phyloP scores from a whole-genome alignment of 2,329 filamentous ascomycete species.

The Trichoderma polysporum region DNA sequence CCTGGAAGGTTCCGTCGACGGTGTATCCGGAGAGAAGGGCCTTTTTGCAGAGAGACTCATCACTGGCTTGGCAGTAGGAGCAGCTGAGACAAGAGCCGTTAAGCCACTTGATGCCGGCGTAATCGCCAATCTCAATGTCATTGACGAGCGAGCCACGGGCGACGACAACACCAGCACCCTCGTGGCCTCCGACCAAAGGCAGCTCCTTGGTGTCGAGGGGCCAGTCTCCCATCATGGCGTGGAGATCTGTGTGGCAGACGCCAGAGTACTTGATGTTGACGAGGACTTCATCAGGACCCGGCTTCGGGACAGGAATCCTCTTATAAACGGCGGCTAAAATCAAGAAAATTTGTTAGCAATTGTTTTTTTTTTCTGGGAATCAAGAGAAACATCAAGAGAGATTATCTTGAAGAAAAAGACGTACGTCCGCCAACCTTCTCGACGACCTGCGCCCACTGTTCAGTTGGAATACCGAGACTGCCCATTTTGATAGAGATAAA shows the following conservation, averaged over 20 bases:
- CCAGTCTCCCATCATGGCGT: conserved; percentile 87
- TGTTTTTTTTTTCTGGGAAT: conserved; percentile 1
- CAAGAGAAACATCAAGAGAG: background rate
- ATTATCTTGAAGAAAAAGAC: conserved; percentile 30
- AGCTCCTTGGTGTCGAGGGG: conserved; percentile 74
- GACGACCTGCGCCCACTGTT: conserved; percentile 90
- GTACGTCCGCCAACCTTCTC: conserved; percentile 74
- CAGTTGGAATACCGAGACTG: conserved; percentile 60
- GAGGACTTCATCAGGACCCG: conserved; percentile 86
- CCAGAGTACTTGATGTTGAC: conserved; percentile 88
- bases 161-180: conserved; percentile 80
- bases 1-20: conserved; percentile 89
- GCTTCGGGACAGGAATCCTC: conserved; percentile 77
- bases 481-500: conserved; percentile 20
- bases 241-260: conserved; percentile 84
- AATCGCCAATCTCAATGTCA: conserved; percentile 78
- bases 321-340: conserved; percentile 64
- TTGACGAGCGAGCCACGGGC: conserved; percentile 73
- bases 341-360: background rate
- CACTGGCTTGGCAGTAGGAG: conserved; percentile 75
- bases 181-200: conserved; percentile 79
- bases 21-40: conserved; percentile 84
- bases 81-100: conserved; percentile 84
- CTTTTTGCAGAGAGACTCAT: conserved; percentile 80
- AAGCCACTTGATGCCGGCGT: conserved; percentile 90